Base-by-base conservation (phyloP, 257 asterid species). In the Nemophila menziesii region DNA sequence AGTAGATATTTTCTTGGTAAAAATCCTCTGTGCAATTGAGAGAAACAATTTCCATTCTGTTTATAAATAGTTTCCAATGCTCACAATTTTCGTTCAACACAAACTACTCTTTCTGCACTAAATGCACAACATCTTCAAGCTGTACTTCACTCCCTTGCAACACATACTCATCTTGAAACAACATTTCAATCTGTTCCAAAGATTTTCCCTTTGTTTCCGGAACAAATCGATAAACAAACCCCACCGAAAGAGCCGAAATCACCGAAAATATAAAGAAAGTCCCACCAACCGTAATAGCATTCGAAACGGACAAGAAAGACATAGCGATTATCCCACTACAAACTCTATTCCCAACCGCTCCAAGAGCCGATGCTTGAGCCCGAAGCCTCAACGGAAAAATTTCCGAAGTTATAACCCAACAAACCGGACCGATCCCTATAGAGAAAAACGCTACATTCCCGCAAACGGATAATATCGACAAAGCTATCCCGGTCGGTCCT, bases 131-230 rank as follows among this genome's bases (percentile, higher is more conserved):
- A 39, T 87, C 93, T 24, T 71, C 93, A 9, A 80, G 81, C 62
- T 77, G 80, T 46, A 73, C 70, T 65, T 74, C 86, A 13, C 75
- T 47, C 17, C 48, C 74, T 51, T 41, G 70, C 59, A 57, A 22
- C n/a, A 20, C 68, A 0, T 65, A 66, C 5, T 69, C 81, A 23
- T 69, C 76, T 48, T 71, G 77, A 55, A 87, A 87, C 73, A 87
- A 43, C 62, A 51, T 11, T 44, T 80, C 95, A 12, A 87, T 87
- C 74, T 87, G 80, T 69, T 87, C 97, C 5, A 87, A 59, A 4
- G 97, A 83, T 46, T 83, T 87, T 2, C 97, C 97, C 67, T 83
- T 87, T 5, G 97, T 87, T 44, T 87, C 97, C 0, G 93, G 97
- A 8, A 87, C 76, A 16, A 49, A 44, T 23, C 17, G 49, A 51